Conservation (phyloP, 1,139 yeast species). For the Kodamaea sp. region DNA sequence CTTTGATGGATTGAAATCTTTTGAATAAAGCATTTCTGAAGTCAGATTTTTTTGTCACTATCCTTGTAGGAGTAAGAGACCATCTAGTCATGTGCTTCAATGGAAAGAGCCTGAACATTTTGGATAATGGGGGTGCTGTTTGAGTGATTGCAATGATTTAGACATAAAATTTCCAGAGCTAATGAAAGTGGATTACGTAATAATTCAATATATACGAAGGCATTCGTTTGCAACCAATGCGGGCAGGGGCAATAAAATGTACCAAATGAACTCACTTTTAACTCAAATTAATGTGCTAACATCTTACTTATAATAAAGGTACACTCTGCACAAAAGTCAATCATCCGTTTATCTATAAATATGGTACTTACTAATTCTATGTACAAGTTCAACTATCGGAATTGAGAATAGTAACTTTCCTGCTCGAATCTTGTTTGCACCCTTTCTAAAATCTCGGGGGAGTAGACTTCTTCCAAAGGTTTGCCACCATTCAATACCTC, state of each 20-base stretch:
- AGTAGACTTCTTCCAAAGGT: constrained; percentile 61
- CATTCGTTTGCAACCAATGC: constrained; percentile 1
- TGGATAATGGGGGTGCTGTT: neutral
- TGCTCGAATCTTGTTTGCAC: constrained; percentile 69
- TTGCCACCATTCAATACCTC: constrained; percentile 70
- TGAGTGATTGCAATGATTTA: no score
- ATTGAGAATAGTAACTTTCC: constrained; percentile 69
- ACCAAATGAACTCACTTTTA: no score
- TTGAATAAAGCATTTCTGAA: constrained; percentile 2
- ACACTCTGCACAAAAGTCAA: no score
- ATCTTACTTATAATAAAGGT: no score
- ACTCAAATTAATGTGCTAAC: no score
- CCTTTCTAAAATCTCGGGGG: constrained; percentile 55
- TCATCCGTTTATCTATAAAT: no score
- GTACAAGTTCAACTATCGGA: no score
- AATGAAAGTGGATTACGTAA: constrained; percentile 3
- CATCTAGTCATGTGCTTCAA: constrained; percentile 5
- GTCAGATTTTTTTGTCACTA: constrained; percentile 4
- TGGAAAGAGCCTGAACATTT: constrained; percentile 11
- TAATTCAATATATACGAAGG: neutral
- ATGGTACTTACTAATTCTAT: no score
- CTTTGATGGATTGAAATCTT: constrained; percentile 24
- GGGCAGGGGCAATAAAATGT: no score
- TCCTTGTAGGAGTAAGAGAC: constrained; percentile 6
- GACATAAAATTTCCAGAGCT: constrained; percentile 3